Evolutionary conservation across 768 basidiomycete species (phyloP), one percentile per base, ranked within the genome.

Genomic region (Coprinopsis cinerea): DNA sequence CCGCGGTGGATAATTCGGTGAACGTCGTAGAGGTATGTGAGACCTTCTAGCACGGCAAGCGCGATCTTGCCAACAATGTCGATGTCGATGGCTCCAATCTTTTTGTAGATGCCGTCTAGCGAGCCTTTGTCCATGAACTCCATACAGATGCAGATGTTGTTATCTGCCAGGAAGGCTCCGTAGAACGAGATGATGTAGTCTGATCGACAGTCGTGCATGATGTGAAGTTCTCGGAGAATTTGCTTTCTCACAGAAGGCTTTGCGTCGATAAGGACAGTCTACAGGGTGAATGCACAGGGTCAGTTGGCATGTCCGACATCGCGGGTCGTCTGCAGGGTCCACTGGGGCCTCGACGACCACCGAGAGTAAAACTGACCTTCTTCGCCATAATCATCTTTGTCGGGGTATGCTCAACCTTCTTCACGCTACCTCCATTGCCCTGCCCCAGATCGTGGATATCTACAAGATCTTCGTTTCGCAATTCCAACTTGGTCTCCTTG

Each of bases 121-220:
- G 85, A 92, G 53, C 92, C 89, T 65, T 91, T 93, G 76, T 95
- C 88, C 89, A 88, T 88, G 66, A 69, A 89, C 65, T 99, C 96
- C 86, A 99, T 97, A 70, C 93, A 98, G 46, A 97, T 95, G 67
- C 96, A 96, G 62, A 99, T 95, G 61, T 98, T 97, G 11, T 95
- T 95, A 67, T 99, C 96, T 2, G 88, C 83, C 26, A 98, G 75
- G 70, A 92, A 99, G 46, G 96, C 96, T 53, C 96, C 96, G 63
- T 87, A 94, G 73, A 97, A 99, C 0, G 90, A 93, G 59, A 99
- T 88, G 64, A 99, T 99, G 66, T 92, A 90, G 48, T 78, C 80
- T 5, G 91, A 94, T 56, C 86, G 77, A 69, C 95, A 98, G 67
- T 96, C 89, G 66, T 97, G 92, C 95, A 98, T 95, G 73, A 99